phyloP scores from a whole-genome alignment of 2,329 filamentous ascomycete species.

The Paecilomyces dactylethromorphus region DNA sequence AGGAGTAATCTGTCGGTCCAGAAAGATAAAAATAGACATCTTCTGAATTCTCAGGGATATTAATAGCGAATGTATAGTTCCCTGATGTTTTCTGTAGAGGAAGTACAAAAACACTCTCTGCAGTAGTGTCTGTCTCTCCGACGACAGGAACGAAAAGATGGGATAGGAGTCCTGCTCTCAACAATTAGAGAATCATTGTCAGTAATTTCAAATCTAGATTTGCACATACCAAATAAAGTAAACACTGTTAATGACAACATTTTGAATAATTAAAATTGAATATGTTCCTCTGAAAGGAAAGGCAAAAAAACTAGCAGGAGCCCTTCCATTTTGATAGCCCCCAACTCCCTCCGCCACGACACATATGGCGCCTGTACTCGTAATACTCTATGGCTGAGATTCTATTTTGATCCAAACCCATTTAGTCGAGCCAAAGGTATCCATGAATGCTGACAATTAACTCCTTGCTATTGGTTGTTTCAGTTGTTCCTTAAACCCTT shows the following conservation, averaged over 20 bases:
- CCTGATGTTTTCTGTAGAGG: constrained; percentile 6
- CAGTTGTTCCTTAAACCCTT: not conserved
- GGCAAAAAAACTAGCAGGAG: not conserved
- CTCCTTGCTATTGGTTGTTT: not conserved
- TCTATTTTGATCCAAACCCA: not conserved
- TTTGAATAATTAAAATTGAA: not conserved
- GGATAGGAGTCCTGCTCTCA: not conserved
- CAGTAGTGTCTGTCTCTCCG: not conserved
- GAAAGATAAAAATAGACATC: constrained; percentile 19
- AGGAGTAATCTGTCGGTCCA: constrained; percentile 15
- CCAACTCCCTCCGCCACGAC: not conserved
- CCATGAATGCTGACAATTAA: not conserved
- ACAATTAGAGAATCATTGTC: not conserved
- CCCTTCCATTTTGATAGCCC: not conserved
- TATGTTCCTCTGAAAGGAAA: not conserved
- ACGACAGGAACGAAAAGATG: not conserved
- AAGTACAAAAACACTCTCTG: constrained; percentile 9
- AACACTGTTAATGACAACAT: not conserved
- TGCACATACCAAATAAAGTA: not conserved
- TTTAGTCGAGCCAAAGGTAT: not conserved
- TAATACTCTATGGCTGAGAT: not conserved
- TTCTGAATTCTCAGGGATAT: constrained; percentile 14
- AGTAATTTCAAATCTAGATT: not conserved
- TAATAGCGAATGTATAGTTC: constrained; percentile 16
- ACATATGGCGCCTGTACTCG: not conserved